Evolutionary conservation across 768 basidiomycete species (phyloP), one percentile per base, ranked within the genome.

Genomic region (Boletus rubroflammeus): DNA sequence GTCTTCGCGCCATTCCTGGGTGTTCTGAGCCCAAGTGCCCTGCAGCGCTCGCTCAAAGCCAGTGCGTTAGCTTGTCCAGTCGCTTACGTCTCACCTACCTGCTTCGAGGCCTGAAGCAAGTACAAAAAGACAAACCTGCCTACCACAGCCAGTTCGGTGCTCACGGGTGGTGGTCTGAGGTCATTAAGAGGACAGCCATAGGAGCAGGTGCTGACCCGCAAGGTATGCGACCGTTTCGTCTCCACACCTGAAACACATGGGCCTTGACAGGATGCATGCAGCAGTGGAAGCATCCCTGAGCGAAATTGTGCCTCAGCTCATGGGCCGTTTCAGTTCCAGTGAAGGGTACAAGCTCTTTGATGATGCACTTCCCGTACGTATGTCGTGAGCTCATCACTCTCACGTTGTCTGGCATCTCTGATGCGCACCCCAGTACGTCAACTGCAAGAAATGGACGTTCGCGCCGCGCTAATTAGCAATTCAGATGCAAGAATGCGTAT

Each of bases 81-180:
- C 15, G 26, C 47, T 35, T 34, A 31, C 11, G 51, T 36, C 40
- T 50, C 26, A 54, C 57, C 44, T 38, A 49, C 48, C 38, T 9
- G 40, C 50, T 51, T 55, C 42, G 26, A 80, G 79, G 80, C 19
- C 62, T 82, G 54, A 77, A 68, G 56, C 72, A 79, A 56, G 61
- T 85, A 19, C 85, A 90, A 65, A 72, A 58, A 15, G 80, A 84
- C 55, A 75, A 77, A 42, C 86, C 88, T 2, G 78, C 73, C 0
- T 90, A 90, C 64, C 65, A 58, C 25, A 59, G 52, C 43, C 48
- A 69, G 45, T 68, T 75, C 15, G 84, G 84, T 45, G 76, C 78
- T 44, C 67, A 77, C 31, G 68, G 63, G 3, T 92, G 88, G 89
- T 93, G 90, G 90, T 67, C 74, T n/a, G 84, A 88, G 57, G 88